Evolutionary conservation across 2,329 filamentous ascomycete species (phyloP).

Genomic region (Myrmaecium sp.): DNA sequence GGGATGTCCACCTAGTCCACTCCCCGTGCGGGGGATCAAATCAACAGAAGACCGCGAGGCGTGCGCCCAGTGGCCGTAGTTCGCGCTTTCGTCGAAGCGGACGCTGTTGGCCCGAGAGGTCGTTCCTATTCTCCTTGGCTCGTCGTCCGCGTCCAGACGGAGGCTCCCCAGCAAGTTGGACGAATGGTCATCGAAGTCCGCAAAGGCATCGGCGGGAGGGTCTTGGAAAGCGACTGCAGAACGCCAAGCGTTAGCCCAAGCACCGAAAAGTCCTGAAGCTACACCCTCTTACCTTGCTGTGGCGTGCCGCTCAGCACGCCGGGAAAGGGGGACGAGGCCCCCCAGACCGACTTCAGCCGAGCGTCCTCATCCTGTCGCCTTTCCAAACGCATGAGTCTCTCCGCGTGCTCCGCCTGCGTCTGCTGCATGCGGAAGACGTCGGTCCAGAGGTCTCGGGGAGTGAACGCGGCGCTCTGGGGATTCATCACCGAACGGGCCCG

Average conservation of each 20-base stretch:
- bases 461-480: slow-evolving; percentile 43
- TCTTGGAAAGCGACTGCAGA: slow-evolving; percentile 58
- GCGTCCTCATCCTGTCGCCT: slow-evolving; percentile 45
- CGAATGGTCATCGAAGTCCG: slow-evolving; percentile 75
- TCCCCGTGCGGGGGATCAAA: slow-evolving; percentile 61
- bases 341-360: slow-evolving; percentile 72
- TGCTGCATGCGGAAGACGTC: slow-evolving; percentile 45
- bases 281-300: slow-evolving; percentile 53
- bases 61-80: slow-evolving; percentile 80
- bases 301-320: slow-evolving; percentile 65
- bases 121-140: slow-evolving; percentile 66
- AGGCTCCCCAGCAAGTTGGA: slow-evolving; percentile 65
- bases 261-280: slow-evolving; percentile 1
- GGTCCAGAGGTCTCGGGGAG: slow-evolving; percentile 46
- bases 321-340: slow-evolving; percentile 72
- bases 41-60: slow-evolving; percentile 70
- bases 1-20: slow-evolving; percentile 58
- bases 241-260: slow-evolving; percentile 8
- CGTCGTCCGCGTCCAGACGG: slow-evolving; percentile 74
- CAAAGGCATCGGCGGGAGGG: slow-evolving; percentile 69
- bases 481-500: slow-evolving; percentile 41
- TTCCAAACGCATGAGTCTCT: slow-evolving; percentile 44
- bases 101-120: slow-evolving; percentile 93
- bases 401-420: slow-evolving; percentile 42
- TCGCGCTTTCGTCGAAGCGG: slow-evolving; percentile 87